A percentile compares a stretch with the other conserved stretches of the same genome.
phyloP scores from a whole-genome alignment of 2,329 filamentous ascomycete genomes.

The Emergomyces africanus region DNA sequence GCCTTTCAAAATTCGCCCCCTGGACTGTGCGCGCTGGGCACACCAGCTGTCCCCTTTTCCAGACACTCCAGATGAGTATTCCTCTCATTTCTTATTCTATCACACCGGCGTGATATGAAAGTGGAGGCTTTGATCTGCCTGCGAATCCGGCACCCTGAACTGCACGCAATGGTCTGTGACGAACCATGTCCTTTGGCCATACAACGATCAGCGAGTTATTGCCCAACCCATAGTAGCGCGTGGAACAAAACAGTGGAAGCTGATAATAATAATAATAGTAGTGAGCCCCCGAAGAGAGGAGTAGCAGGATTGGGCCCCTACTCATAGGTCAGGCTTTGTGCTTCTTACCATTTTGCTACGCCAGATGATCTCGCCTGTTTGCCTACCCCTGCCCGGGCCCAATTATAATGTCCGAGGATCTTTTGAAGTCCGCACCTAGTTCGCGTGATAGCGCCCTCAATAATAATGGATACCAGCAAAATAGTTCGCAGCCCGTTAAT shows the following conservation, averaged over 20 bases:
- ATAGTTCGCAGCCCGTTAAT: neutral
- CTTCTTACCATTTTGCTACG: no score
- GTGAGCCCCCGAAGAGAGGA: neutral
- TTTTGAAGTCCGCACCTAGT: neutral
- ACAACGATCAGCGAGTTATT: neutral
- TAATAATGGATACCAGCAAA: neutral
- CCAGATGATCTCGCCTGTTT: slow-evolving; percentile 1
- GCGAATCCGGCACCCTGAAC: neutral
- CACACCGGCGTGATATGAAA: neutral
- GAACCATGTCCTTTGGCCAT: neutral
- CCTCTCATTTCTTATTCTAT: neutral
- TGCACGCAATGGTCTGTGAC: neutral
- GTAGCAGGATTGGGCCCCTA: neutral
- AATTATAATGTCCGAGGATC: neutral
- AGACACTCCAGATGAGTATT: neutral
- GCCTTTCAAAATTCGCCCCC: neutral
- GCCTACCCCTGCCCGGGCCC: neutral
- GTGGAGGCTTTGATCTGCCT: neutral
- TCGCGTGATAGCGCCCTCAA: neutral
- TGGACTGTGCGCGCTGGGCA: neutral
- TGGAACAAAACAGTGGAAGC: neutral
- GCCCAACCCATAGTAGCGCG: neutral
- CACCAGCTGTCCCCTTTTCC: neutral
- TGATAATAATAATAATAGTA: neutral
- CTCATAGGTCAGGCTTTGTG: neutral